Evolutionary conservation across 768 basidiomycete species (phyloP), one percentile per base, ranked within the genome.

Genomic region (Termitomyces sp.): DNA sequence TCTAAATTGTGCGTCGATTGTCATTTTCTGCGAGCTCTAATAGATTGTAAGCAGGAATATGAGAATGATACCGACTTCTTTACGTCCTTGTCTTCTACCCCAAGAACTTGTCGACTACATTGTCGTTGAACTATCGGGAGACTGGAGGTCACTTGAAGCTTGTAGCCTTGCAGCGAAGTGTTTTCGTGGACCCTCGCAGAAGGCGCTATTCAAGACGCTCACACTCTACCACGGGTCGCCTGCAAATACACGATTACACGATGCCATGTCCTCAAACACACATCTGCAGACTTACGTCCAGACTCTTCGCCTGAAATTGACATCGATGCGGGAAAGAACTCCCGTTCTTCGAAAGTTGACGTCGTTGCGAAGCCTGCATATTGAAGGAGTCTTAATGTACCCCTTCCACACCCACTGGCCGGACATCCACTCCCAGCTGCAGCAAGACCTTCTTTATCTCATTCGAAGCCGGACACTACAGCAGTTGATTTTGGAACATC

Each of bases 101-200:
- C 49, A 44, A n/a, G 59, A 60, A 49, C 20, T 60, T 24, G 52
- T 56, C 12, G 41, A 52, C 15, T 42, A 44, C 16, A 53, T 60
- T 13, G 39, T 60, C 15, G 42, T 39, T 27, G 59, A 60, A 44
- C 34, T 53, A 30, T 55, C 59, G 45, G 59, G 50, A 6, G 49
- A 60, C 33, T 52, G 49, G 55, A 51, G n/a, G 52, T 46, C 44
- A 1, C 55, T 60, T 11, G 42, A 60, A 30, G 55, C 42, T 24
- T 60, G 55, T 36, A 52, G 59, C 44, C 22, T 51, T 7, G 22
- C 34, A 18, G 47, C 54, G 18, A 49, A 31, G 39, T 30, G 15
- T 33, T 46, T 60, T 37, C 55, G 54, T 6, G 18, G 34, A n/a
- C 39, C 48, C 24, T 60, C 49, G 11, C 59, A 60, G 30, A 51